Evolutionary conservation across 2,329 filamentous ascomycete species (phyloP), one percentile per base, ranked within the genome.

Genomic region (Lecanosticta acicola): DNA sequence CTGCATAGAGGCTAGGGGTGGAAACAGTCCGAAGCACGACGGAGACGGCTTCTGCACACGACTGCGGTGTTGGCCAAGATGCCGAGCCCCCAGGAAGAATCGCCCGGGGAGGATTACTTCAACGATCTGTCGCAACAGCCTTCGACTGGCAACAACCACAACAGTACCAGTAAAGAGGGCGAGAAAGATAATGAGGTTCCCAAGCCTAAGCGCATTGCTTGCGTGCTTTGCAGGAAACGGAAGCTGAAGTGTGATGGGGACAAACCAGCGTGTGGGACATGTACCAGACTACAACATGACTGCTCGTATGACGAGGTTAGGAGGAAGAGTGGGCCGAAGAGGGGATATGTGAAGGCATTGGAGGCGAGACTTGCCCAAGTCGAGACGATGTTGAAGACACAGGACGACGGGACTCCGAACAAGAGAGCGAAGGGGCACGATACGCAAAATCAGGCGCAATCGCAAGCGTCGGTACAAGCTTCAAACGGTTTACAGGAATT

Each of bases 251-350:
- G 90, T 68, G 90, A 96, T 65, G 89, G 89, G 32, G 72, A 78
- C 43, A 83, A 85, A 53, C 90, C 90, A 17, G 87, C 85, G 57
- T 95, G 90, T 65, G 88, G 85, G 59, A 95, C 89, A 19, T 96
- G 90, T 67, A 82, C 85, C 24, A 77, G 90, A n/a, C 72, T 95
- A 41, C 83, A 86, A 35, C 90, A 96, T 67, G 79, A 84, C 45
- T 95, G 90, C 70, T 83, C 85, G 50, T 95, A 95, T 64, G 89
- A 95, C 63, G 89, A 95, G 71, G 84, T 91, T 59, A 80, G 90
- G 64, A 87, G 88, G 70, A 95, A 95, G 79, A 94, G 89, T 66
- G 90, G 90, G 2, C 90, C 90, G 2, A 95, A 95, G 73, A 79
- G 90, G 64, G 90, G 90, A 59, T 95, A 96, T 65, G 90, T 95